phyloP scores from a whole-genome alignment of 129 eudicot species.

The Centella asiatica region DNA sequence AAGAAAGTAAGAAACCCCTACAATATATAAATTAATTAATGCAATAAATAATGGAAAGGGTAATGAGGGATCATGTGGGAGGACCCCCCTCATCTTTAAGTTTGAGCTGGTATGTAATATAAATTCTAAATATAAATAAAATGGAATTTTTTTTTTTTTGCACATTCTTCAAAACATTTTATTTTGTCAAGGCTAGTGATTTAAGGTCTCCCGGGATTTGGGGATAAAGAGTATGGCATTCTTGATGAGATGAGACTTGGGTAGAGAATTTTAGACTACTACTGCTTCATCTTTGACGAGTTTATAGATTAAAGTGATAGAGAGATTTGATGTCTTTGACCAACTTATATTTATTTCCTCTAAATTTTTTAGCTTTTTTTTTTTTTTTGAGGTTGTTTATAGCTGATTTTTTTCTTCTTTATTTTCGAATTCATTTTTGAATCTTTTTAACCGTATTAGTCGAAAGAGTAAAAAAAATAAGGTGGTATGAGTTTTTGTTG shows the following conservation, averaged over 20 bases:
- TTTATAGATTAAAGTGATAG: too few relatives aligned
- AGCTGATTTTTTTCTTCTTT: too few relatives aligned
- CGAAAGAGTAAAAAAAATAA: too few relatives aligned
- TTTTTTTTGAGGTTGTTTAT: too few relatives aligned
- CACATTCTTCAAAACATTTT: conserved; percentile 47
- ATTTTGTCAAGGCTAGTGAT: conserved; percentile 18
- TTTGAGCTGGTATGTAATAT: conserved; percentile 10
- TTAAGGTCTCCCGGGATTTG: conserved; percentile 39
- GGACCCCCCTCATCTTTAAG: neutral
- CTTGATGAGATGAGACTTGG: conserved; percentile 6
- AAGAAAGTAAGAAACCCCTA: neutral
- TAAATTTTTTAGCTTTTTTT: neutral
- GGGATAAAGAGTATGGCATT: conserved; percentile 40
- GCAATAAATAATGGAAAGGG: too few relatives aligned
- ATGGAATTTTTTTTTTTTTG: conserved; percentile 33
- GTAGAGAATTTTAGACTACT: conserved; percentile 15
- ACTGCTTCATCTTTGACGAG: conserved; percentile 25
- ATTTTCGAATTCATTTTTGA: too few relatives aligned
- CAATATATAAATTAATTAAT: neutral
- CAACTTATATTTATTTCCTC: neutral
- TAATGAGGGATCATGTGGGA: neutral
- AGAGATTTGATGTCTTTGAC: conserved; percentile 21
- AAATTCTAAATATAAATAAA: conserved; percentile 9
- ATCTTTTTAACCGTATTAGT: too few relatives aligned
- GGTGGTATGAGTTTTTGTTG: too few relatives aligned